Evolutionary conservation across 2,329 filamentous ascomycete species (phyloP), one percentile per base, ranked within the genome.

Genomic region (Pyricularia pennisetigena): DNA sequence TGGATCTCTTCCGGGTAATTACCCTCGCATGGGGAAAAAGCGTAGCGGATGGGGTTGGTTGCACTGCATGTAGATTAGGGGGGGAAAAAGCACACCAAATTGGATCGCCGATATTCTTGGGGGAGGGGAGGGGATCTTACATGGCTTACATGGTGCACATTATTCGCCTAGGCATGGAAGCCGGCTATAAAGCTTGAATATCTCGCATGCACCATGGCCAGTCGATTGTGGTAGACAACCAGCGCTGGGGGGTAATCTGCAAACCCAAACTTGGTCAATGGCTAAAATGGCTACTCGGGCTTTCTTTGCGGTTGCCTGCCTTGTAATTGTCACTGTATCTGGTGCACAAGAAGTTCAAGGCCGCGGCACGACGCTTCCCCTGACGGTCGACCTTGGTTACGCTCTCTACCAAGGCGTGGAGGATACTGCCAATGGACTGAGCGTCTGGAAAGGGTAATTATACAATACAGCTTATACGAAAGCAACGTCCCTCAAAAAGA

Each of bases 351-450:
- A 61, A 28, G 23, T 5, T 12, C 23, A 28, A 1, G 54, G 12
- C 7, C 4, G 8, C n/a, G 9, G 54, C 54, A 16, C 54, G 16
- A 24, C n/a, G 23, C 57, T 61, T 28, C 24, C 57, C 23, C 12
- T 61, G 12, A 66, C 70, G 5, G 69, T 73, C n/a, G 70, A 72
- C 30, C 67, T 73, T 24, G 70, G 68, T n/a, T 72, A 73, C 41
- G 68, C 69, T 4, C 62, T 67, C 6, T 73, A 73, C 29, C 69
- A 70, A 6, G 71, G 72, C 6, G 68, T 69, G 14, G 69, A 69
- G 49, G 70, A 72, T 57, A 35, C 67, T 1, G 68, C 67, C 5
- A 68, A 67, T 8, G 64, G 69, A 23, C 30, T 68, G 20, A 68
- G 68, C 10, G 49, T 70, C 9, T 72, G 68, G 67, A 63, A 65